These are phyloP conservation scores for Lactifluus subvellereus DNA, from an alignment of 768 basidiomycete species.

Conservation along the genomic window DNA sequence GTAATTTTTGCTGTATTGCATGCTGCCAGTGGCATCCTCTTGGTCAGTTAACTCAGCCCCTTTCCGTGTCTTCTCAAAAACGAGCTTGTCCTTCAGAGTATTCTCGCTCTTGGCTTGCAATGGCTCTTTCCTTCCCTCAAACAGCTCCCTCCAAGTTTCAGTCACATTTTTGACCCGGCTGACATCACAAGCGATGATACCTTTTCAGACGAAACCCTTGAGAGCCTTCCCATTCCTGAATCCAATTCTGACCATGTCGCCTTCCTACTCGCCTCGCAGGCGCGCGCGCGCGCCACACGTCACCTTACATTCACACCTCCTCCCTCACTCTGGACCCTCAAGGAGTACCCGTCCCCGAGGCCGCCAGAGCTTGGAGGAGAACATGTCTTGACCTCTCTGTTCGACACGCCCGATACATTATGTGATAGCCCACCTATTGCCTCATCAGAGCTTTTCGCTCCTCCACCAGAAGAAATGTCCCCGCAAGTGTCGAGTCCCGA, in stretches of 20 bases:
- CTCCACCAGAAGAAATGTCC: background rate
- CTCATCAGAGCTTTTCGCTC: background rate
- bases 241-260: background rate
- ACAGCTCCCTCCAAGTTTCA: slow-evolving; percentile 5
- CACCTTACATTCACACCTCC: background rate
- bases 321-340: slow-evolving; percentile 9
- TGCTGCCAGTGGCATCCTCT: slow-evolving; percentile 3
- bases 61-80: background rate
- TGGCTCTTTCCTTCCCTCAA: slow-evolving; percentile 9
- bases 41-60: slow-evolving; percentile 3
- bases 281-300: slow-evolving; percentile 10
- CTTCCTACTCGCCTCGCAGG: slow-evolving; percentile 6
- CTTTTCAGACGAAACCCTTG: too few relatives aligned
- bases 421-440: background rate
- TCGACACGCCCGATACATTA: background rate
- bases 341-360: slow-evolving; percentile 7
- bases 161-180: background rate
- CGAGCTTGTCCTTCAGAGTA: slow-evolving; percentile 4
- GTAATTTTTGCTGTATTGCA: background rate
- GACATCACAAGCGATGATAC: background rate
- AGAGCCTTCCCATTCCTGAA: background rate
- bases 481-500: background rate
- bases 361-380: slow-evolving; percentile 3
- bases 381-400: background rate
- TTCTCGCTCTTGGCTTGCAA: slow-evolving; percentile 15